phyloP scores from a whole-genome alignment of 2,329 filamentous ascomycete species.

The Paramyrothecium roridum region DNA sequence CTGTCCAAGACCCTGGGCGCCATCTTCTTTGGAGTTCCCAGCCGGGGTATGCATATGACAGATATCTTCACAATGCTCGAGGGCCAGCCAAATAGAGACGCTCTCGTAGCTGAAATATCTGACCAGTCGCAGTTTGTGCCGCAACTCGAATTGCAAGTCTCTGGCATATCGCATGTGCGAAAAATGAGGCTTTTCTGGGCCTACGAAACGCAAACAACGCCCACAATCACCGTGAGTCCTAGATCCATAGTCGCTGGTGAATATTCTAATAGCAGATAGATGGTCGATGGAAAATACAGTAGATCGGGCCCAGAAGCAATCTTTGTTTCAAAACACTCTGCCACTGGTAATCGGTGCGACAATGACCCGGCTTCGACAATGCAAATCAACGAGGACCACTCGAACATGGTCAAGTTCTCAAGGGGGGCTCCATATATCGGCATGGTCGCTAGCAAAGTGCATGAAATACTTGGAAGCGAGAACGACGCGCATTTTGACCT shows the following conservation, averaged over 20 bases:
- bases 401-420: not conserved
- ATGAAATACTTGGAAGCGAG: not conserved
- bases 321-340: not conserved
- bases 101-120: not conserved
- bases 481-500: not conserved
- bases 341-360: not conserved
- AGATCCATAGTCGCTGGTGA: no score
- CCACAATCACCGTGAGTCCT: not conserved
- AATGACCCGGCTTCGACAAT: not conserved
- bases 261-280: not conserved
- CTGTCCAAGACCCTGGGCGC: not conserved
- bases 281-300: not conserved
- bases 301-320: not conserved
- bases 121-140: not conserved
- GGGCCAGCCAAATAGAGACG: not conserved
- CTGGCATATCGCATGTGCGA: not conserved
- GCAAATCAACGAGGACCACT: not conserved
- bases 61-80: not conserved
- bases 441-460: not conserved
- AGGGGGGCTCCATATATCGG: not conserved
- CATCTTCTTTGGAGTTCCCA: not conserved
- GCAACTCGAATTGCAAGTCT: not conserved
- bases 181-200: not conserved
- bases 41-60: not conserved
- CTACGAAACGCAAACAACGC: not conserved